Percentiles rank a stretch among this genome's conserved stretches.
Evolutionary conservation across 208 protist species (phyloP).

Genomic region (Leptomonas pyrrhocoris): DNA sequence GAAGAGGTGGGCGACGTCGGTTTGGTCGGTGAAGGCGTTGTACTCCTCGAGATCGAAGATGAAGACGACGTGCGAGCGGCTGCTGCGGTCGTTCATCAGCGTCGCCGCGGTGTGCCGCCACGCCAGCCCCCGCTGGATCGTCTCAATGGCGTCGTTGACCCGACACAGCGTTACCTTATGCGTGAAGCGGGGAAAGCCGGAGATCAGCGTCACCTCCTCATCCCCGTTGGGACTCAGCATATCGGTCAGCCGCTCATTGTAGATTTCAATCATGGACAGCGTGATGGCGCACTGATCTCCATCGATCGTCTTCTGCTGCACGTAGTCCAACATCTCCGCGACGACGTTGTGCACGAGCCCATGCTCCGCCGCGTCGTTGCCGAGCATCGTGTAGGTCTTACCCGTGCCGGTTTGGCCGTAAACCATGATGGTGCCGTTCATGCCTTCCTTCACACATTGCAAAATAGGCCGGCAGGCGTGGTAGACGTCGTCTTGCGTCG

Average conservation of each 20-base stretch:
- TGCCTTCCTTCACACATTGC: slow-evolving; percentile 88
- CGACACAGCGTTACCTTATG: slow-evolving; percentile 69
- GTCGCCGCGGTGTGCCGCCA: slow-evolving; percentile 92
- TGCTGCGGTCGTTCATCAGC: slow-evolving; percentile 96
- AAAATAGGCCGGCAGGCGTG: slow-evolving; percentile 84
- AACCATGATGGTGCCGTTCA: slow-evolving; percentile 93
- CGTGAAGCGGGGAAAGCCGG: slow-evolving; percentile 79
- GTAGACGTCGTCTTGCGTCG: slow-evolving; percentile 89
- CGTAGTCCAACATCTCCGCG: slow-evolving; percentile 90
- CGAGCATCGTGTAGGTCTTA: slow-evolving; percentile 97
- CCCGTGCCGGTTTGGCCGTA: slow-evolving; percentile 96
- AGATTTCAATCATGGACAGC: slow-evolving; percentile 93
- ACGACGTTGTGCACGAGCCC: slow-evolving; percentile 93
- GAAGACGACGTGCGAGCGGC: slow-evolving; percentile 97
- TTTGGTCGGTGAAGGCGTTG: slow-evolving; percentile 86
- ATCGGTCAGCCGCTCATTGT: slow-evolving; percentile 92
- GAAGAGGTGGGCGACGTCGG: slow-evolving; percentile 94
- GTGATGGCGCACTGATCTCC: slow-evolving; percentile 87
- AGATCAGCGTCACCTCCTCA: slow-evolving; percentile 83
- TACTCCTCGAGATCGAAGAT: slow-evolving; percentile 91
- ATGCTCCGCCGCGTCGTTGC: slow-evolving; percentile 48
- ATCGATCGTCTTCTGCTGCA: slow-evolving; percentile 81
- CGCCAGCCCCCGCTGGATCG: slow-evolving; percentile 69
- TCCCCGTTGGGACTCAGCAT: slow-evolving; percentile 85
- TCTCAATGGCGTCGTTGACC: slow-evolving; percentile 75